These are phyloP conservation scores for Lentinus tigrinus DNA, from an alignment of 768 basidiomycete species.

Conservation along the genomic window DNA sequence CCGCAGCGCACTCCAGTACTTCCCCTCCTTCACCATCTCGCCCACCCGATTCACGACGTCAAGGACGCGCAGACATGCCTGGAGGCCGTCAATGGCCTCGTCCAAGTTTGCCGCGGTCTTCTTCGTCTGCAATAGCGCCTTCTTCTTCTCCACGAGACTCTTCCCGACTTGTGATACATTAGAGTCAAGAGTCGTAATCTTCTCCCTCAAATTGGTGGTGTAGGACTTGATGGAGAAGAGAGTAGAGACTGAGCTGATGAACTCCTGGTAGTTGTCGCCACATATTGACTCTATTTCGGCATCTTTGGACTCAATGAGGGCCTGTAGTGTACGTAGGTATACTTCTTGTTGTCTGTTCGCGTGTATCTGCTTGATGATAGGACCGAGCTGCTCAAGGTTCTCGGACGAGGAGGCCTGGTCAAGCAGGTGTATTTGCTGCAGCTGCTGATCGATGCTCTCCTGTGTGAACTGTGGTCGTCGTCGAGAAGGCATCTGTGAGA, in stretches of 20 bases:
- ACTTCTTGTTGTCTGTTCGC: slow-evolving; percentile 84
- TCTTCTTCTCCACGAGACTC: slow-evolving; percentile 91
- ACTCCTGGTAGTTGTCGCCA: slow-evolving; percentile 96
- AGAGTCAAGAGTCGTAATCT: slow-evolving; percentile 81
- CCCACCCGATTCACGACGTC: slow-evolving; percentile 92
- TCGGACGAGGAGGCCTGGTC: slow-evolving; percentile 88
- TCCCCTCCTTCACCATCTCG: slow-evolving; percentile 89
- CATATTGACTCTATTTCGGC: slow-evolving; percentile 95
- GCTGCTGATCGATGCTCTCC: slow-evolving; percentile 83
- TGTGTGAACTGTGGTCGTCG: slow-evolving; percentile 71
- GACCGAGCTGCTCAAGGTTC: slow-evolving; percentile 93
- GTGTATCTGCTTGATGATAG: slow-evolving; percentile 92
- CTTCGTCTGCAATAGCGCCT: slow-evolving; percentile 81
- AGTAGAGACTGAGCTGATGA: slow-evolving; percentile 95
- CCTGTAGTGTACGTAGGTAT: slow-evolving; percentile 81
- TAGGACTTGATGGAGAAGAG: slow-evolving; percentile 95
- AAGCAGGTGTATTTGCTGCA: slow-evolving; percentile 87
- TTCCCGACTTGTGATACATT: slow-evolving; percentile 87
- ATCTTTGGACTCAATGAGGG: slow-evolving; percentile 93
- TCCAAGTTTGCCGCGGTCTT: slow-evolving; percentile 94
- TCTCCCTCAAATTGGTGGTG: slow-evolving; percentile 89
- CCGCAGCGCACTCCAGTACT: slow-evolving; percentile 95
- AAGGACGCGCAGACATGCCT: slow-evolving; percentile 87
- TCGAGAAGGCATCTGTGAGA: slow-evolving; percentile 64
- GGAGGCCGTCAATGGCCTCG: slow-evolving; percentile 93